Base-by-base conservation (phyloP, 2,329 filamentous ascomycete species). In the Sporothrix sp. region DNA sequence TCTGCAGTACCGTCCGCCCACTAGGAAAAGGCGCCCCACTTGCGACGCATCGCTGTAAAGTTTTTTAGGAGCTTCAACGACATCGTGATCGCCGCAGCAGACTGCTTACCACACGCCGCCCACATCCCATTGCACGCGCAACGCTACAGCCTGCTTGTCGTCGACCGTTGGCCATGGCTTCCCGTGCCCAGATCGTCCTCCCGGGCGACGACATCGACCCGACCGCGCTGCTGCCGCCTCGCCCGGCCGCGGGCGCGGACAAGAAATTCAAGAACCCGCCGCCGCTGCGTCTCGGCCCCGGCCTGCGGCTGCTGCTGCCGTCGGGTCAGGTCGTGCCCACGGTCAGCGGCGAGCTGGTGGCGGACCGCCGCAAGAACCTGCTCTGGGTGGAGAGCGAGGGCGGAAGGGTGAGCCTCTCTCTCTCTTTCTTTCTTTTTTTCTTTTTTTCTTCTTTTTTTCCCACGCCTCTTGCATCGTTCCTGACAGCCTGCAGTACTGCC, bases 221-320 rank as follows among this genome's bases (percentile, higher is more conserved):
- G 14, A 25, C 50, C 20, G 45, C 32, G 13, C 42, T 57, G 18
- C 51, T 58, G 33, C 50, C 56, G n/a, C 49, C 50, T 6, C 48
- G 14, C 2, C 20, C 23, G 14, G 65, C 76, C 1, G 72, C 77
- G 23, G 68, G 77, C 32, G 74, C 95, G 33, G 87, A 87, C 2
- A 78, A 78, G 27, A 75, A 84, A 55, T 74, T 76, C 43, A 87
- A 82, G 58, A 72, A 79, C 55, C 79, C 87, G 37, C 72, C 80
- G 54, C 79, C 87, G 35, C 73, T 95, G 56, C 87, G 86, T 51
- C 76, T 96, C 23, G 90, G 90, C 25, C 86, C 88, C 14, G 90
- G 90, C 50, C 75, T 96, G 52, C 84, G 85, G 54, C 82, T 94
- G 65, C 81, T 88, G 53, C 81, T 88, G 54, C 86, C 87, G 38